Percentiles rank a stretch among this genome's conserved stretches.
Evolutionary conservation across 805 yeast genomes (phyloP).

Genomic region (Blastobotrys robertii): DNA sequence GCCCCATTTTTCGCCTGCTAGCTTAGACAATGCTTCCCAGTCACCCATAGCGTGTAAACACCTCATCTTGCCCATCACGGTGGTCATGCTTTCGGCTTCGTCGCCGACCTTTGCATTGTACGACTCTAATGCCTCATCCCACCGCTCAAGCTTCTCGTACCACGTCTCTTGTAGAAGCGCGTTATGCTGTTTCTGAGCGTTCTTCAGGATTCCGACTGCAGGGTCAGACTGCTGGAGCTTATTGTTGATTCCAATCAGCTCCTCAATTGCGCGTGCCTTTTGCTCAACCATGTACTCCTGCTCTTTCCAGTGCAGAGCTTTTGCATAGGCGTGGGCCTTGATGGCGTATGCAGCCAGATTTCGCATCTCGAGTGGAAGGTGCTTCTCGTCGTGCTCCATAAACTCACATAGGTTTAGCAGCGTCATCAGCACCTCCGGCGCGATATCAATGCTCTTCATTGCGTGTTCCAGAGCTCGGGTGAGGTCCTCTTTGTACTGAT

Average conservation of each 20-base stretch:
- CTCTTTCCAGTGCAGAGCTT: slow-evolving; percentile 93
- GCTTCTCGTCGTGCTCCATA: slow-evolving; percentile 95
- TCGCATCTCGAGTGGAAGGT: slow-evolving; percentile 83
- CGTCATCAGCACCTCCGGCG: slow-evolving; percentile 92
- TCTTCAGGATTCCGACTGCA: slow-evolving; percentile 87
- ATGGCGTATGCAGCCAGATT: slow-evolving; percentile 89
- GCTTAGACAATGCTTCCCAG: slow-evolving; percentile 84
- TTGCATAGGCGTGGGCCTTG: slow-evolving; percentile 94
- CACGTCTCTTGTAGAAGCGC: slow-evolving; percentile 91
- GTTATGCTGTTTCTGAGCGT: slow-evolving; percentile 51
- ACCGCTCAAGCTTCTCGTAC: slow-evolving; percentile 92
- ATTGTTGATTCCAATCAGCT: slow-evolving; percentile 84
- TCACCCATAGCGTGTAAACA: slow-evolving; percentile 96
- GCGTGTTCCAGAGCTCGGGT: slow-evolving; percentile 81
- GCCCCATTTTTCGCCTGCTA: slow-evolving; percentile 83
- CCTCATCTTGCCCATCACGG: slow-evolving; percentile 96
- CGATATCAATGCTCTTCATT: slow-evolving; percentile 78
- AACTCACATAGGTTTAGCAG: slow-evolving; percentile 85
- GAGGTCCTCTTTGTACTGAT: slow-evolving; percentile 81
- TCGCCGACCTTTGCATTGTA: slow-evolving; percentile 55
- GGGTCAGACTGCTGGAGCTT: slow-evolving; percentile 96
- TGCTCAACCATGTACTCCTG: slow-evolving; percentile 94
- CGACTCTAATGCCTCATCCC: slow-evolving; percentile 96
- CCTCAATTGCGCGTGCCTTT: slow-evolving; percentile 81
- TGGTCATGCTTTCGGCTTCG: slow-evolving; percentile 41